Evolutionary conservation across 2,329 filamentous ascomycete species (phyloP).

Genomic region (Chaetomium sp.): DNA sequence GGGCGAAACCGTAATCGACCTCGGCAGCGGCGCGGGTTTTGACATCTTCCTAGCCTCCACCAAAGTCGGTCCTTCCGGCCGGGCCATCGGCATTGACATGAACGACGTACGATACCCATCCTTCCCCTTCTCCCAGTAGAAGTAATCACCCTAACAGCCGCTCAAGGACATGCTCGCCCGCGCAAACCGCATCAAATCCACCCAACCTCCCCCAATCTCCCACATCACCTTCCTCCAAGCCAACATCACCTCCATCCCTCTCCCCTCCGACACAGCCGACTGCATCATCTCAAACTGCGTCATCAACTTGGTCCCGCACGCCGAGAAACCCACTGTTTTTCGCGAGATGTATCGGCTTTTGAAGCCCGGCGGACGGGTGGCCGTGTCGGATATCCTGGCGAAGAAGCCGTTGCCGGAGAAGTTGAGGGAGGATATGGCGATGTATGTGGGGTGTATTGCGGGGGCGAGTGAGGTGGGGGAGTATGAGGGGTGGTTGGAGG

Average conservation of each 20-base stretch:
- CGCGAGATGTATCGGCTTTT: constrained; percentile 52
- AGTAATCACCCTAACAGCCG: not conserved
- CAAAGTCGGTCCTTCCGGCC: constrained; percentile 42
- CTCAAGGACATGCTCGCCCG: constrained; percentile 48
- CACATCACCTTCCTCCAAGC: constrained; percentile 48
- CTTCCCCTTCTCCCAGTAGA: not conserved
- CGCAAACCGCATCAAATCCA: constrained; percentile 38
- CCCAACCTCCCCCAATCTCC: constrained; percentile 25
- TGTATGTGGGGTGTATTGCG: constrained; percentile 56
- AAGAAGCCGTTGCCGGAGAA: constrained; percentile 40
- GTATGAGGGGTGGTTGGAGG: constrained; percentile 45
- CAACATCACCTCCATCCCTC: constrained; percentile 43
- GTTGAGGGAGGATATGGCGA: constrained; percentile 42
- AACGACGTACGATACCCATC: constrained; percentile 38
- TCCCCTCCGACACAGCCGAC: constrained; percentile 39
- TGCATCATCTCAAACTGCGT: constrained; percentile 60
- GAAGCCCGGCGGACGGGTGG: constrained; percentile 50
- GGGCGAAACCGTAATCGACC: constrained; percentile 52
- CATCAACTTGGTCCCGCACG: constrained; percentile 49
- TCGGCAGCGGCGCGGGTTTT: constrained; percentile 52
- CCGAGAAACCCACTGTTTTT: constrained; percentile 49
- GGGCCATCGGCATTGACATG: constrained; percentile 54
- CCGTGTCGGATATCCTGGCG: constrained; percentile 54
- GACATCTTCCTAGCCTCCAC: constrained; percentile 49
- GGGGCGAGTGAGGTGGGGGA: constrained; percentile 47